Conservation (phyloP, 176 grass and related monocot species). For the Carex cristatella region DNA sequence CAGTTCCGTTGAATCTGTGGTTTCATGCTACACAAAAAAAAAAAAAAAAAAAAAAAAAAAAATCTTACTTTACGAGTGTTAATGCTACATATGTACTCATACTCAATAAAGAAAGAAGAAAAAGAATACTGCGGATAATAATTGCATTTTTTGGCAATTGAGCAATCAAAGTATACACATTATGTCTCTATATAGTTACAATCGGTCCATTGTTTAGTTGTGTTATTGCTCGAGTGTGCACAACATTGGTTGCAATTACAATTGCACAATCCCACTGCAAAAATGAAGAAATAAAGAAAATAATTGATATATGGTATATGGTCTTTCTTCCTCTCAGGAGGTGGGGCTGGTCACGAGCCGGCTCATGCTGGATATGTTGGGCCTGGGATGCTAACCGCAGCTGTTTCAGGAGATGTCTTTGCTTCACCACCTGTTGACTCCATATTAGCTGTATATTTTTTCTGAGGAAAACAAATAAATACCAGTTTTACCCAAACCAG, state of each 20-base stretch:
- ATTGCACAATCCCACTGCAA: neutral
- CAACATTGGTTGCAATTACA: neutral
- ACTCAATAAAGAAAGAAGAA: neutral
- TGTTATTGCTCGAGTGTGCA: neutral
- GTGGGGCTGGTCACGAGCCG: conserved; percentile 49
- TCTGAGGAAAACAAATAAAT: neutral
- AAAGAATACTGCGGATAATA: neutral
- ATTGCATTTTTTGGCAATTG: neutral
- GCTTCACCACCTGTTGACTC: conserved; percentile 41
- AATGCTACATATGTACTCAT: neutral
- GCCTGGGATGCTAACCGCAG: conserved; percentile 59
- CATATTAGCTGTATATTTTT: conserved; percentile 35
- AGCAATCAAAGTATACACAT: neutral
- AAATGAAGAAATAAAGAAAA: neutral
- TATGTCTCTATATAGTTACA: neutral
- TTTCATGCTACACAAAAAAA: neutral
- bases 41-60: neutral
- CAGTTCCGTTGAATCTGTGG: neutral
- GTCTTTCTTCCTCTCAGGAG: conserved; percentile 20
- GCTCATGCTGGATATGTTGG: conserved; percentile 51
- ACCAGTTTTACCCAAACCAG: neutral
- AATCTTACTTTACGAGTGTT: neutral
- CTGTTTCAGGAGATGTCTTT: conserved; percentile 43
- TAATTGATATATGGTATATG: neutral
- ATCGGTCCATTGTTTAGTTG: neutral